phyloP scores from a whole-genome alignment of 1,284 basidiomycete species.

The Malassezia sympodialis region DNA sequence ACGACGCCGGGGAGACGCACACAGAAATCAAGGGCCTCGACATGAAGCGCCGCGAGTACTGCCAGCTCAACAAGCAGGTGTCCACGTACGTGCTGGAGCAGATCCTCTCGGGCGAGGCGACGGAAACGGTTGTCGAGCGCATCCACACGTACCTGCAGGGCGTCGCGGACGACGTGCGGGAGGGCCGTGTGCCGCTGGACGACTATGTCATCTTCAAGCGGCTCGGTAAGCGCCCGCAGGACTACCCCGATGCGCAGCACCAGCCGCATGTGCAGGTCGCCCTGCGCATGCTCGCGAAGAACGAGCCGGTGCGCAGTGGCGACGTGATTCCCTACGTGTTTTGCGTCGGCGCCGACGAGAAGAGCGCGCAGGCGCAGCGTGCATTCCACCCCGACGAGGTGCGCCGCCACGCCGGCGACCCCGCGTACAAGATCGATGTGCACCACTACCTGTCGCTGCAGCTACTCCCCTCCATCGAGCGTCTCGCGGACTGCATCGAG shows the following conservation, averaged over 20 bases:
- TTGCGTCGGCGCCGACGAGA: constrained; percentile 65
- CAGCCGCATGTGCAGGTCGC: constrained; percentile 97
- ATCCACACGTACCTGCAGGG: constrained; percentile 82
- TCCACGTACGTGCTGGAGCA: constrained; percentile 62
- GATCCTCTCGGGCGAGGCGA: constrained; percentile 80
- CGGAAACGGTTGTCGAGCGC: constrained; percentile 76
- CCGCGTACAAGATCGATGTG: constrained; percentile 51
- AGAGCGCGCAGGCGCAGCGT: constrained; percentile 73
- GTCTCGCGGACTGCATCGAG: constrained; percentile 89
- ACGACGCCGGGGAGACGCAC: constrained; percentile 28
- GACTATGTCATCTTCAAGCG: constrained; percentile 71
- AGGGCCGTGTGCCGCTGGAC: constrained; percentile 68
- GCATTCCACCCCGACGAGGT: constrained; percentile 91
- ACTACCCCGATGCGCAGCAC: constrained; percentile 86
- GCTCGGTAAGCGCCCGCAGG: constrained; percentile 50
- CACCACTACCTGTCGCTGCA: constrained; percentile 86
- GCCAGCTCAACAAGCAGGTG: constrained; percentile 76
- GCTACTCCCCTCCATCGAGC: constrained; percentile 84
- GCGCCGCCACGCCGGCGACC: constrained; percentile 51
- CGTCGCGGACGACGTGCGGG: constrained; percentile 66
- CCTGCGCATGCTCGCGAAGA: constrained; percentile 74
- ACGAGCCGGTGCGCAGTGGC: constrained; percentile 67
- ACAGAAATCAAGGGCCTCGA: constrained; percentile 90
- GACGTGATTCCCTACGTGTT: constrained; percentile 96
- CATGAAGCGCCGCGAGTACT: constrained; percentile 97